phyloP scores from a whole-genome alignment of 108 stramenopile genomes.

The Cyclotella sp. region DNA sequence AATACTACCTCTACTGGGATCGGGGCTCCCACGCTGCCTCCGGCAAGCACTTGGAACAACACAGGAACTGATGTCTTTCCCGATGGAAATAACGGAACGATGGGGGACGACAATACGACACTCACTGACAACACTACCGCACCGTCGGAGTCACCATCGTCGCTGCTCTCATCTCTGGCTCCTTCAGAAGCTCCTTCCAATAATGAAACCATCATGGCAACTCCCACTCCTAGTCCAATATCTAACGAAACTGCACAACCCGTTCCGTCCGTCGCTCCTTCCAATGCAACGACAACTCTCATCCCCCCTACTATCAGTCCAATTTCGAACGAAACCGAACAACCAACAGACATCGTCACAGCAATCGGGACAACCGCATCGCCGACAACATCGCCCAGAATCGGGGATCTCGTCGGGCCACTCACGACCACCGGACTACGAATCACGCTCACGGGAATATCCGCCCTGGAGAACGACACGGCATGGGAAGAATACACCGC shows the following conservation, averaged over 20 bases:
- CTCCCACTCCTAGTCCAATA: neutral
- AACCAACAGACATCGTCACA: too few relatives aligned
- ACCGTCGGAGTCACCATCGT: neutral
- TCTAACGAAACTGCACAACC: neutral
- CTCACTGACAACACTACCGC: neutral
- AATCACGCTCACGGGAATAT: conserved; percentile 14
- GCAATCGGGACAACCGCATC: too few relatives aligned
- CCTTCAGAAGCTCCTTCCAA: neutral
- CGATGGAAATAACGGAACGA: too few relatives aligned
- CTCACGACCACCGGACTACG: neutral
- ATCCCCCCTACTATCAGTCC: neutral
- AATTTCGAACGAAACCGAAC: too few relatives aligned
- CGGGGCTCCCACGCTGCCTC: too few relatives aligned
- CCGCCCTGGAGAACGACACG: neutral
- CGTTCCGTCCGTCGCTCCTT: neutral
- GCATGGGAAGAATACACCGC: conserved; percentile 12
- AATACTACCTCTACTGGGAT: too few relatives aligned
- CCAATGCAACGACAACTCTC: neutral
- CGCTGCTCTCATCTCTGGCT: neutral
- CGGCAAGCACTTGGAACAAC: too few relatives aligned
- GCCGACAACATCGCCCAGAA: neutral
- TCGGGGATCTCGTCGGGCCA: neutral
- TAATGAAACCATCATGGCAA: neutral
- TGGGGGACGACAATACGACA: neutral
- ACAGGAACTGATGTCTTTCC: too few relatives aligned